Percentiles rank a stretch among this genome's conserved stretches.
phyloP scores from a whole-genome alignment of 2,329 filamentous ascomycete genomes.

The Stylonectria norvegica region DNA sequence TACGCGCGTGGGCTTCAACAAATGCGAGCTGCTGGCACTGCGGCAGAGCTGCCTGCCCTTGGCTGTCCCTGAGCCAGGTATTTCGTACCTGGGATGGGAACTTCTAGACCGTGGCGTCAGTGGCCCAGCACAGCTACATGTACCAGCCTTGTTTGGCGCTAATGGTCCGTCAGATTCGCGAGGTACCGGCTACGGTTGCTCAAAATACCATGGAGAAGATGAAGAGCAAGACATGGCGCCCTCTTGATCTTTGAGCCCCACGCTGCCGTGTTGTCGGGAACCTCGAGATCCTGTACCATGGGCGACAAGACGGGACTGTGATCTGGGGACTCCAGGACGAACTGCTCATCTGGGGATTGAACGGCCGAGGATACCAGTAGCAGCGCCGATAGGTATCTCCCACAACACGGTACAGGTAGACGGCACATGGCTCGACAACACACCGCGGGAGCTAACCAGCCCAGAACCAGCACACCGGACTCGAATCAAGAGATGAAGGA shows the following conservation, averaged over 20 bases:
- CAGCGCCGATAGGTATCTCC: not conserved
- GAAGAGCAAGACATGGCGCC: slow-evolving; percentile 10
- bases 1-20: not conserved
- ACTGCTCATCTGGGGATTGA: slow-evolving; percentile 1
- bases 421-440: no score
- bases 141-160: slow-evolving; percentile 1
- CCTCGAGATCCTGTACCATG: slow-evolving; percentile 4
- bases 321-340: slow-evolving; percentile 2
- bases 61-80: no score
- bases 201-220: not conserved
- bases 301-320: slow-evolving; percentile 4
- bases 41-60: no score
- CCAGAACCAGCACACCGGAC: not conserved
- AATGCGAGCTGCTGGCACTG: no score
- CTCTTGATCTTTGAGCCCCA: slow-evolving; percentile 5
- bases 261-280: slow-evolving; percentile 10
- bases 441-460: not conserved
- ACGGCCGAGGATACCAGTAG: not conserved
- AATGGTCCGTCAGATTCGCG: slow-evolving; percentile 1
- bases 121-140: no score
- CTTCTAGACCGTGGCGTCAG: no score
- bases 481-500: slow-evolving; percentile 14
- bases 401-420: not conserved
- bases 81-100: no score
- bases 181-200: not conserved